phyloP scores from a whole-genome alignment of 2,329 filamentous ascomycete genomes.

The Cladobotryum protrusum region DNA sequence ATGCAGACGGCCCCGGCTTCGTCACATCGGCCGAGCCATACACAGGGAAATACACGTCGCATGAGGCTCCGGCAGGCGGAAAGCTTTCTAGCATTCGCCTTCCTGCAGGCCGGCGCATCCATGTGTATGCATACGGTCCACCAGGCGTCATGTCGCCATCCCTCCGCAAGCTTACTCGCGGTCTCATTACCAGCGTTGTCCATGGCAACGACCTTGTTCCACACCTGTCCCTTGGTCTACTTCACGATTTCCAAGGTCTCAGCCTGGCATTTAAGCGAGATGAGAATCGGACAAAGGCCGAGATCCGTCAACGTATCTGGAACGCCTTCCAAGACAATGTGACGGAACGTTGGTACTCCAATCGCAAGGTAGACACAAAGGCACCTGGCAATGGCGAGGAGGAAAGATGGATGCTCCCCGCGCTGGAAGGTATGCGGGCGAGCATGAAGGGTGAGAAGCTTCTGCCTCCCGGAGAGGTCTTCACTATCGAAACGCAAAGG shows the following conservation, averaged over 20 bases:
- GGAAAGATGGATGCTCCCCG: slow-evolving; percentile 58
- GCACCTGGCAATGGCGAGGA: slow-evolving; percentile 38
- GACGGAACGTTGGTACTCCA: slow-evolving; percentile 51
- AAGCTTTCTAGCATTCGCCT: slow-evolving; percentile 41
- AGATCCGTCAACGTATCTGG: slow-evolving; percentile 62
- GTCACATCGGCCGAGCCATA: slow-evolving; percentile 52
- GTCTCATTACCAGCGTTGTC: slow-evolving; percentile 67
- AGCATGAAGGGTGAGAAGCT: slow-evolving; percentile 65
- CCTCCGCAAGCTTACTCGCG: slow-evolving; percentile 62
- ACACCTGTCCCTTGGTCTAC: slow-evolving; percentile 63
- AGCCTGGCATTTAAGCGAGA: slow-evolving; percentile 69
- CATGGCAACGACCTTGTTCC: slow-evolving; percentile 71
- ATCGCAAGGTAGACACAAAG: slow-evolving; percentile 27
- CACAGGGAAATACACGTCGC: slow-evolving; percentile 32
- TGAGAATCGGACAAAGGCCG: slow-evolving; percentile 58
- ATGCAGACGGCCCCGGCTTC: slow-evolving; percentile 49
- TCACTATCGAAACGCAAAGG: slow-evolving; percentile 61
- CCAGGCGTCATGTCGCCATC: slow-evolving; percentile 66
- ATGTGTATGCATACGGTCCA: slow-evolving; percentile 74
- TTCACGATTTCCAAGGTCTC: slow-evolving; percentile 69
- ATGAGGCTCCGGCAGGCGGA: slow-evolving; percentile 22
- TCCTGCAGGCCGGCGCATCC: slow-evolving; percentile 63
- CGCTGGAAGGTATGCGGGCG: slow-evolving; percentile 58
- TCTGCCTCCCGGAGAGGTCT: slow-evolving; percentile 70
- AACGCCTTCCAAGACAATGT: slow-evolving; percentile 57